Base-by-base conservation (phyloP, 2,329 filamentous ascomycete genomes). In the Fusarium hainanense region DNA sequence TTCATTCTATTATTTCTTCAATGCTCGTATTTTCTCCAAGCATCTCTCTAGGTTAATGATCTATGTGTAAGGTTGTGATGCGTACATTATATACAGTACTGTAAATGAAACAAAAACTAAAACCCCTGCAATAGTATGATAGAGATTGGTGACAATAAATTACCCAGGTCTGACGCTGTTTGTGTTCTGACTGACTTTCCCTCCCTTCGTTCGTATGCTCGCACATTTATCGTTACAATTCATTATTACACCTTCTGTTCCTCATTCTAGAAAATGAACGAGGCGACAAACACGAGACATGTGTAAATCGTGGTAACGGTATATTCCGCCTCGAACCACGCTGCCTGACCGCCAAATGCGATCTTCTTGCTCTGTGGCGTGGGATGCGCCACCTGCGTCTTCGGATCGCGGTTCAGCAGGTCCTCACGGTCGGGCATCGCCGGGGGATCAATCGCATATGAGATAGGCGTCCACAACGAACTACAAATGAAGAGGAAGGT, bases 401-500 rank as follows among this genome's bases (percentile, higher is more conserved):
- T 85, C 32, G 81, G 77, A 71, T 90, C 88, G 12, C 87, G 81
- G 7, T 81, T 78, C 46, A 90, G 79, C 16, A 90, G 77, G 8
- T 87, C 82, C 74, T 89, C 85, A 18, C 88, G 83, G 32, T 88
- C 85, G 0, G 87, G 86, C 79, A 88, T 84, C 5, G 74, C 78
- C 0, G 89, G 89, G 1, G 89, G 89, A 68, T 85, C 85, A 56
- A 90, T 85, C 25, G 87, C 86, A 73, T 91, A 91, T 2, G 82
- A 81, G 47, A 91, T 82, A 0, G 89, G 89, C 0, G 83, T 87
- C 85, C 86, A 89, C 27, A 87, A 78, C 2, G 85, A 85, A 52
- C 80, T 84, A 79, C 83, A 84, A 49, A 86, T 82, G 73, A 86
- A 85, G 44, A 88, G 71, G 78, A 87, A 89, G 1, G 86, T 85